Evolutionary conservation across 2,329 filamentous ascomycete species (phyloP).

Genomic region (Calonectria pauciramosa): DNA sequence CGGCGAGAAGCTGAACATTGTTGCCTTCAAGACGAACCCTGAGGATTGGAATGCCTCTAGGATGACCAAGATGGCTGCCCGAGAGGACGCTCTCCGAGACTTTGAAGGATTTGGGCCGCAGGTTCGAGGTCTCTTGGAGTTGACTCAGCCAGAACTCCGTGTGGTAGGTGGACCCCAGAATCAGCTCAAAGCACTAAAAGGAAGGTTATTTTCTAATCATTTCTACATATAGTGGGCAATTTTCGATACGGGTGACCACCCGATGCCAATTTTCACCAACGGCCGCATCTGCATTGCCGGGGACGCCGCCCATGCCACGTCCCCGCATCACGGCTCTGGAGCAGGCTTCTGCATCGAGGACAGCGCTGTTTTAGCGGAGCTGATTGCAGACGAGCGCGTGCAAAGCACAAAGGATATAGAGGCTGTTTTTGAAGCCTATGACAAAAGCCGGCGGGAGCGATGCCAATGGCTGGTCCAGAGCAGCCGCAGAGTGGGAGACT

Average conservation of each 20-base stretch:
- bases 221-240: neutral
- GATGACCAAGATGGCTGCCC: neutral
- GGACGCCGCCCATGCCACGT: neutral
- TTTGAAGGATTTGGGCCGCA: neutral
- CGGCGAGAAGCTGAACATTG: neutral
- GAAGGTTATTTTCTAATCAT: neutral
- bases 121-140: neutral
- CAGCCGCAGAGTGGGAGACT: conserved; percentile 56
- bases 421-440: neutral
- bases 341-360: neutral
- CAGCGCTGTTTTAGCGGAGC: neutral
- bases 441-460: conserved; percentile 51
- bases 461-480: conserved; percentile 64
- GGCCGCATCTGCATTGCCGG: neutral
- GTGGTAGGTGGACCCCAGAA: neutral
- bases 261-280: neutral
- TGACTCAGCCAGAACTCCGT: neutral
- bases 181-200: neutral
- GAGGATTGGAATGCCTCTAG: neutral
- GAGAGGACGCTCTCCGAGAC: neutral
- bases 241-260: neutral
- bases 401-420: neutral
- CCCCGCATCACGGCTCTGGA: neutral
- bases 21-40: neutral
- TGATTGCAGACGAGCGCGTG: neutral